These are phyloP conservation scores for Colletotrichum navitas DNA, from an alignment of 2,329 filamentous ascomycete genomes.

Conservation along the genomic window DNA sequence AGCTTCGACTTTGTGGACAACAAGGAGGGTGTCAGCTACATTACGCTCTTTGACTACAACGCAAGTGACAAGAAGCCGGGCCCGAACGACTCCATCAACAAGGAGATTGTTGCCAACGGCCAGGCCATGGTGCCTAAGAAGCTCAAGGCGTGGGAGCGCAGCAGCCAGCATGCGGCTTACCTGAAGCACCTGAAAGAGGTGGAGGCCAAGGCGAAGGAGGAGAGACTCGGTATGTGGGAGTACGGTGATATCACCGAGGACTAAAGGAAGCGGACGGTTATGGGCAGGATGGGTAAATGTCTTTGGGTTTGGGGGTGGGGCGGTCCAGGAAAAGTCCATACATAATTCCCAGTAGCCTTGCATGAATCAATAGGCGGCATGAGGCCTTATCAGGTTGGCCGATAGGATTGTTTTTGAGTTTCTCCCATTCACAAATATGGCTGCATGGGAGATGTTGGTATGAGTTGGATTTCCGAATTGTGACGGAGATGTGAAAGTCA, in stretches of 20 bases:
- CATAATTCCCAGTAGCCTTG: conserved; percentile 36
- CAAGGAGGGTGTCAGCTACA: conserved; percentile 84
- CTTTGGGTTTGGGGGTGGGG: background rate
- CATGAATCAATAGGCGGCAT: conserved; percentile 26
- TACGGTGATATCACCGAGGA: conserved; percentile 97
- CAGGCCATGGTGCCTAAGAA: conserved; percentile 93
- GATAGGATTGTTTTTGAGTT: background rate
- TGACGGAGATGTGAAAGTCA: background rate
- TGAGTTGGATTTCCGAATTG: conserved; percentile 12
- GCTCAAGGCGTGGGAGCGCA: conserved; percentile 90
- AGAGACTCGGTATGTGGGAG: conserved; percentile 93
- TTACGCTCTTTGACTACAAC: conserved; percentile 88
- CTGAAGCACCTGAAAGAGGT: conserved; percentile 79
- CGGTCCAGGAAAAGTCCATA: conserved; percentile 28
- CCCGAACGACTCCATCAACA: conserved; percentile 86
- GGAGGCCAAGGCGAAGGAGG: conserved; percentile 83
- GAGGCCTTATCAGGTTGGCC: conserved; percentile 8
- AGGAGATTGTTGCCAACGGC: conserved; percentile 85
- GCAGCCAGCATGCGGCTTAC: conserved; percentile 75
- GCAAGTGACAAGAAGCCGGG: conserved; percentile 66
- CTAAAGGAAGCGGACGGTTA: conserved; percentile 54
- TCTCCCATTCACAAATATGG: background rate
- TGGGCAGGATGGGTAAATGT: conserved; percentile 10
- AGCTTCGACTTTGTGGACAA: conserved; percentile 87
- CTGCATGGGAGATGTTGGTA: background rate